Conservation (phyloP, 2,329 filamentous ascomycete species). For the Pestalotiopsis sp. region DNA sequence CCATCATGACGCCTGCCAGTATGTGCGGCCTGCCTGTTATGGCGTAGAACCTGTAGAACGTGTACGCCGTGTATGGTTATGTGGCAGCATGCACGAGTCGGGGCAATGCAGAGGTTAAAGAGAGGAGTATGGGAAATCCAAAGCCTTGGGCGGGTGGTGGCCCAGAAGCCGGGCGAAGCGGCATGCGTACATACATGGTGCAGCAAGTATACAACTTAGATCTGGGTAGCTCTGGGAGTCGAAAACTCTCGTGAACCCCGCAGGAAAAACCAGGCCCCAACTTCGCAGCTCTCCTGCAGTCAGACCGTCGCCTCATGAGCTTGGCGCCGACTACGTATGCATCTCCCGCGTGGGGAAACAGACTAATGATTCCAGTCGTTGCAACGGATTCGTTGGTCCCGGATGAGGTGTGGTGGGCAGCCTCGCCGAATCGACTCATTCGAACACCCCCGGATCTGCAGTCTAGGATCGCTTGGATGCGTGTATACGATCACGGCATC, state of each 20-base stretch:
- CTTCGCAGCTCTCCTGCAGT: background rate
- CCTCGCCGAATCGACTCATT: background rate
- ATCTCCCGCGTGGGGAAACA: background rate
- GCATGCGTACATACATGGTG: background rate
- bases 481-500: background rate
- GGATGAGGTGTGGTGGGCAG: background rate
- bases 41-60: background rate
- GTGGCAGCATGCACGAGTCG: background rate
- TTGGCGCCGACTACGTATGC: background rate
- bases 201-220: background rate
- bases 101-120: background rate
- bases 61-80: background rate
- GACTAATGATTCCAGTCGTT: background rate
- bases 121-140: background rate
- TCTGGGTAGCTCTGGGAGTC: background rate
- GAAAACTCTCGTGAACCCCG: background rate
- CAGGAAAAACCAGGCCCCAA: background rate
- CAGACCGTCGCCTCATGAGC: background rate
- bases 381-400: background rate
- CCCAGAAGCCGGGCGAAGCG: background rate
- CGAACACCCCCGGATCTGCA: background rate
- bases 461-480: background rate
- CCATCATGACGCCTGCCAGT: background rate
- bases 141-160: background rate
- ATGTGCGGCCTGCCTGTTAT: conserved; percentile 1